phyloP scores from a whole-genome alignment of 306 rosid species.

The Vigna hirtella region DNA sequence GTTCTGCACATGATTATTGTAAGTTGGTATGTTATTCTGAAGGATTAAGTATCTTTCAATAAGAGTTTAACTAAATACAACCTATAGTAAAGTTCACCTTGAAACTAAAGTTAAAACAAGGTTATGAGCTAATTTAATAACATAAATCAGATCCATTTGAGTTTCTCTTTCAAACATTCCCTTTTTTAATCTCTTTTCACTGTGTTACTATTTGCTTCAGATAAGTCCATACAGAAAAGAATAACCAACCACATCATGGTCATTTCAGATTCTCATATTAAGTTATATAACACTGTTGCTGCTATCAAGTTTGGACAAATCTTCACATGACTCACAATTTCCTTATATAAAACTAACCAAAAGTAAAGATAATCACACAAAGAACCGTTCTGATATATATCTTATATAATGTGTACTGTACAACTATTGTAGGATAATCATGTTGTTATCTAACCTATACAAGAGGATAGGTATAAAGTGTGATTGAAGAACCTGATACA shows the following conservation, averaged over 20 bases:
- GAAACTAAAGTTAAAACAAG: neutral
- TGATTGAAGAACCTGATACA: constrained; percentile 7
- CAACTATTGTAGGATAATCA: constrained; percentile 33
- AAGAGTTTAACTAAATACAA: neutral
- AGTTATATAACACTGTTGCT: neutral
- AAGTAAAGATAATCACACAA: constrained; percentile 11
- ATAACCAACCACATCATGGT: neutral
- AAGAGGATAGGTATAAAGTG: constrained; percentile 15
- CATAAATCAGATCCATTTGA: neutral
- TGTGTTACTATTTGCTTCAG: neutral
- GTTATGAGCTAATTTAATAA: neutral
- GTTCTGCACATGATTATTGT: neutral
- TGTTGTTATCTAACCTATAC: constrained; percentile 29
- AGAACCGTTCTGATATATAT: constrained; percentile 13
- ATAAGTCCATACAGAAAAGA: neutral
- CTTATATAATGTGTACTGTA: constrained; percentile 18
- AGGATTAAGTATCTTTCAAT: no score
- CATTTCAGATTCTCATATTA: neutral
- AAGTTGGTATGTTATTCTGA: neutral
- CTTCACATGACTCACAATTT: neutral
- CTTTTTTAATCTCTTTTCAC: neutral
- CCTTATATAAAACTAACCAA: neutral
- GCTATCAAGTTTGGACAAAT: constrained; percentile 2
- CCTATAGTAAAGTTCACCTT: neutral
- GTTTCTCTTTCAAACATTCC: neutral